A percentile compares a stretch with the other conserved stretches of the same genome.
phyloP scores from a whole-genome alignment of 106 monocot genomes.

The Chionographis japonica region DNA sequence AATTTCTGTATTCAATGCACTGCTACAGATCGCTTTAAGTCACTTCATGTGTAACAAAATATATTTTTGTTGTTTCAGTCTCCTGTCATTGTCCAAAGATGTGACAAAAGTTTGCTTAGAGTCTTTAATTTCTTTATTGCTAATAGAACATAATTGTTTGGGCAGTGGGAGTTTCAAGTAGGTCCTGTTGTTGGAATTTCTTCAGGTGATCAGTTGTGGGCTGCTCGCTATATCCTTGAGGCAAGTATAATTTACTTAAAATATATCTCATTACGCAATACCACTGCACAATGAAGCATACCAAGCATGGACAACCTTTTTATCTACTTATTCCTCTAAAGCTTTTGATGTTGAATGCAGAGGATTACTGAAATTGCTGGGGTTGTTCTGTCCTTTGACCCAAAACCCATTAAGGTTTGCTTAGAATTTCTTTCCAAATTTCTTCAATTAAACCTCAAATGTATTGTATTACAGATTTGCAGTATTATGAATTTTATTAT shows the following conservation, averaged over 20 bases:
- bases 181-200: conserved; percentile 78
- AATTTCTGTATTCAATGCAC: too few relatives aligned
- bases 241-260: conserved; percentile 14
- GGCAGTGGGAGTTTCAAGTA: conserved; percentile 94
- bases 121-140: too few relatives aligned
- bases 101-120: too few relatives aligned
- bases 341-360: conserved; percentile 27
- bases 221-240: conserved; percentile 89
- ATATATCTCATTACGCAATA: neutral
- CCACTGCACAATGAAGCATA: neutral
- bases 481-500: too few relatives aligned
- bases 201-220: conserved; percentile 70
- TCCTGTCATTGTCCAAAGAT: too few relatives aligned
- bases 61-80: too few relatives aligned
- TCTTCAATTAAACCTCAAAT: too few relatives aligned
- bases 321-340: neutral
- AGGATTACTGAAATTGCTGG: conserved; percentile 87
- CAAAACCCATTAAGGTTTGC: conserved; percentile 72
- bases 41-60: too few relatives aligned
- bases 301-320: neutral
- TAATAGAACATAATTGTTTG: neutral
- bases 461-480: too few relatives aligned
- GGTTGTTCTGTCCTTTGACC: conserved; percentile 76
- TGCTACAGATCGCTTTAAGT: too few relatives aligned
- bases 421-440: neutral